Base-by-base conservation (phyloP, 1,284 basidiomycete genomes). In the Malassezia restricta region DNA sequence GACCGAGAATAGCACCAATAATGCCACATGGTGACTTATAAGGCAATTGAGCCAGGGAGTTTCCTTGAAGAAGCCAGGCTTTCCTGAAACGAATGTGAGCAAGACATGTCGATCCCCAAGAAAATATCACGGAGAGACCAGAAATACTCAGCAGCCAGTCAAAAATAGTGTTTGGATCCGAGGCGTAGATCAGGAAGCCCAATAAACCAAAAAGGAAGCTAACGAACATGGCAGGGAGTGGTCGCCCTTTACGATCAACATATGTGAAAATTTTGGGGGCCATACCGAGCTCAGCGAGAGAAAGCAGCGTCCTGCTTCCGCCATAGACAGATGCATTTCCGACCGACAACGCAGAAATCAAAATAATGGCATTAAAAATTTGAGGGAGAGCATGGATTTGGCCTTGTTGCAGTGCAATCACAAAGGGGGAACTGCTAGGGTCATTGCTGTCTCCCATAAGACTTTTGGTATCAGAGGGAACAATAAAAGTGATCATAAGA, bases 401-500 rank as follows among this genome's bases (percentile, higher is more conserved):
- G 9, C 77, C 77, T 17, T 63, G 62, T 49, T 64, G 59, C 49
- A 77, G 68, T 38, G 76, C 73, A 49, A 78, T 75, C 56, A 79
- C 78, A 65, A 79, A 78, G 8, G 78, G 78, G 4, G 76, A 77
- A 64, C 50, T 71, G 57, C 40, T 60, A 32, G 77, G 75, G 47
- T 76, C 74, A 31, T 66, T 49, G 15, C 39, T 40, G 7, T 20
- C 24, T 3, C 44, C 44, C 28, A 38, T 20, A 27, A 47, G 35
- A 5, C n/a, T 20, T 9, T 66, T 65, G 35, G 58, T 32, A 8
- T 66, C 51, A 40, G 48, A 72, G 9, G 74, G 74, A 20, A 78
- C 68, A 33, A 76, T 68, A 12, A 78, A 81, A 55, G 86, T 86
- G 48, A 78, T 74, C 56, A 78, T 73, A 46, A 75, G 70, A 43